phyloP scores from a whole-genome alignment of 176 grass and related monocot species.

The Ensete glaucum region DNA sequence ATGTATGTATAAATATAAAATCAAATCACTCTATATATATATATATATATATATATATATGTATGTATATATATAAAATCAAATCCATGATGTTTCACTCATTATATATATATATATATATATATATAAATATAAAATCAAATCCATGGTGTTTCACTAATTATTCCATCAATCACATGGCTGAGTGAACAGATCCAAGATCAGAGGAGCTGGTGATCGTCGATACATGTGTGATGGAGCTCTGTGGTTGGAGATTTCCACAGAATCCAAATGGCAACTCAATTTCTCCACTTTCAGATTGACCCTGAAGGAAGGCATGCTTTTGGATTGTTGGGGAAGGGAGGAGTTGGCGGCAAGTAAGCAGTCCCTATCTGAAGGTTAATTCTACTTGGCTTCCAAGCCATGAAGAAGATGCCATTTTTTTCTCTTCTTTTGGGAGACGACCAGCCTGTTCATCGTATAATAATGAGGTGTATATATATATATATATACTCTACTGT shows the following conservation, averaged over 20 bases:
- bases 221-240: too few relatives aligned
- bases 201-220: too few relatives aligned
- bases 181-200: too few relatives aligned
- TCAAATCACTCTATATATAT: too few relatives aligned
- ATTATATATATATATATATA: background rate
- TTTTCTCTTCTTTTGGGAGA: background rate
- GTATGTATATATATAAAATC: background rate
- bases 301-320: background rate
- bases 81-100: background rate
- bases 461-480: too few relatives aligned
- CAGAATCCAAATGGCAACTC: too few relatives aligned
- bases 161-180: background rate
- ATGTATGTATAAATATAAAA: too few relatives aligned
- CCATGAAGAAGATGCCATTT: slow-evolving; percentile 1
- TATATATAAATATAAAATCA: background rate
- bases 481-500: too few relatives aligned
- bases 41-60: too few relatives aligned
- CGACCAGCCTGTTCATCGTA: too few relatives aligned
- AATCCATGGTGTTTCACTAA: background rate
- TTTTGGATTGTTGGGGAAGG: background rate
- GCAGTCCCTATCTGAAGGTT: slow-evolving; percentile 4
- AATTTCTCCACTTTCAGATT: background rate
- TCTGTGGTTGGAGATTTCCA: too few relatives aligned
- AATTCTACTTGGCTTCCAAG: background rate
- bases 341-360: slow-evolving; percentile 3